A percentile compares a stretch with the other conserved stretches of the same genome.
Evolutionary conservation across 1,284 basidiomycete species (phyloP).

Genomic region (Cerrena zonata): DNA sequence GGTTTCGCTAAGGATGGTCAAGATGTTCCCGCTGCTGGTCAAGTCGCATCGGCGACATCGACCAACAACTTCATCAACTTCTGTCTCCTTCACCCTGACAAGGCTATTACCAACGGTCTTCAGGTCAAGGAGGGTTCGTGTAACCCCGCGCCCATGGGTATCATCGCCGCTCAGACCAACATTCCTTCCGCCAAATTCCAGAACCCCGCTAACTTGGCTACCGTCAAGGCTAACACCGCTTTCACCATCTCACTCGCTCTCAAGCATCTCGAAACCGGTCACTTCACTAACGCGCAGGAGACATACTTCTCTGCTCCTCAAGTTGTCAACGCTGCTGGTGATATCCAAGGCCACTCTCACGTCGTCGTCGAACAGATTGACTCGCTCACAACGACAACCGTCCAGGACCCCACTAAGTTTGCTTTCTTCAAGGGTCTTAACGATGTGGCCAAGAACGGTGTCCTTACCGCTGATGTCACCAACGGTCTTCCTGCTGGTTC

Average conservation of each 20-base stretch:
- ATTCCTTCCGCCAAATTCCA: slow-evolving; percentile 55
- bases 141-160: slow-evolving; percentile 53
- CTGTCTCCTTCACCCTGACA: slow-evolving; percentile 45
- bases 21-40: slow-evolving; percentile 38
- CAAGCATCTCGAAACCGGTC: slow-evolving; percentile 40
- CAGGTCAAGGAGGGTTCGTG: slow-evolving; percentile 56
- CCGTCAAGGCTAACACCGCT: slow-evolving; percentile 38
- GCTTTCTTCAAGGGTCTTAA: slow-evolving; percentile 63
- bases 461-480: slow-evolving; percentile 42
- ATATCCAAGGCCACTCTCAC: slow-evolving; percentile 54
- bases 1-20: slow-evolving; percentile 50
- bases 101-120: slow-evolving; percentile 55
- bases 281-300: slow-evolving; percentile 48
- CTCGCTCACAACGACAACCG: slow-evolving; percentile 37
- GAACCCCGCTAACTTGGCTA: slow-evolving; percentile 43
- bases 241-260: slow-evolving; percentile 48
- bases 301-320: slow-evolving; percentile 51
- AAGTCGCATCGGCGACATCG: slow-evolving; percentile 56
- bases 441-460: slow-evolving; percentile 38
- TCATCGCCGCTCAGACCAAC: slow-evolving; percentile 40
- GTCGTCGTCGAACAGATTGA: slow-evolving; percentile 47
- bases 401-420: slow-evolving; percentile 46
- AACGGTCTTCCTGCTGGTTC: slow-evolving; percentile 49
- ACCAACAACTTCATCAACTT: slow-evolving; percentile 74
- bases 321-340: slow-evolving; percentile 32